Percentiles rank a stretch among this genome's conserved stretches.
phyloP scores from a whole-genome alignment of 2,329 filamentous ascomycete species.

The Myriosclerotinia duriaeana region DNA sequence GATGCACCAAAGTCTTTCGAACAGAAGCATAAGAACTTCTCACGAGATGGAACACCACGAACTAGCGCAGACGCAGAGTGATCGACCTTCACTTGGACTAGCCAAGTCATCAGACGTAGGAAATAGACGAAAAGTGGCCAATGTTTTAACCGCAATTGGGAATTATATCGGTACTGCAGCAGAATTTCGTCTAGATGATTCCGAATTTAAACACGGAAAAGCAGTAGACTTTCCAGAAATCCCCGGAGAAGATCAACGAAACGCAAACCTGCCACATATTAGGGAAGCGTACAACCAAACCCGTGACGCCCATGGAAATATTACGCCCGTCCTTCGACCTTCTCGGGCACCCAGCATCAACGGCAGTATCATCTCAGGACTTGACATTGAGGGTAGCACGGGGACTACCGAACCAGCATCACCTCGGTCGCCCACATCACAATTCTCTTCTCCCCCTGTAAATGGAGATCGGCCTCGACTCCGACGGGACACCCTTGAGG shows the following conservation, averaged over 20 bases:
- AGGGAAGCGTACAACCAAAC: constrained; percentile 45
- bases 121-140: constrained; percentile 47
- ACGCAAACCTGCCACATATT: constrained; percentile 44
- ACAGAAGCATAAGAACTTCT: constrained; percentile 17
- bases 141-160: constrained; percentile 45
- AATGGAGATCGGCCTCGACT: constrained; percentile 4
- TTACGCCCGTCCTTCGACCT: constrained; percentile 36
- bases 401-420: constrained; percentile 29
- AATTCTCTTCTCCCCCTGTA: constrained; percentile 17
- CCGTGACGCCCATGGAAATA: constrained; percentile 41
- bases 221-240: constrained; percentile 55
- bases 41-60: constrained; percentile 21
- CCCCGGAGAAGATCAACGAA: constrained; percentile 53
- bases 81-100: not conserved
- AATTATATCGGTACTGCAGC: constrained; percentile 50
- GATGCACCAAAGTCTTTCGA: constrained; percentile 23
- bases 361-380: constrained; percentile 40
- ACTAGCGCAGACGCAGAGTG: not conserved
- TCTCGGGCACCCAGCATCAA: constrained; percentile 46
- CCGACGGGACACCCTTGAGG: constrained; percentile 41
- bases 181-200: constrained; percentile 50
- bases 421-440: constrained; percentile 22
- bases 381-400: constrained; percentile 31
- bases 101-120: constrained; percentile 29
- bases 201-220: constrained; percentile 48